Base-by-base conservation (phyloP, 768 basidiomycete species). In the Lepiota venenata region DNA sequence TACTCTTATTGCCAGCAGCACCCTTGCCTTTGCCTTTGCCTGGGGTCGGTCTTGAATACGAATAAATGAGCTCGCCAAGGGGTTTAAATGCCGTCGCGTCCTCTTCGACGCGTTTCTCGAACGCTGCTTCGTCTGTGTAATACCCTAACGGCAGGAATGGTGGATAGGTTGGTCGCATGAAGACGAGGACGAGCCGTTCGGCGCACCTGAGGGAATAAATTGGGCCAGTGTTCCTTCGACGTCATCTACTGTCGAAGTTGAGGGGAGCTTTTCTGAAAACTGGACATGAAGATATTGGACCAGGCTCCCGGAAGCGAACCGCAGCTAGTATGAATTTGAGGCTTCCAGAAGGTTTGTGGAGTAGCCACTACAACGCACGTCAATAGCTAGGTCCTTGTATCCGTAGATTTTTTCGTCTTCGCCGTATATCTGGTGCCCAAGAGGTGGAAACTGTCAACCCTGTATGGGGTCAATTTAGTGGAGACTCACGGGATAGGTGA, bases 391-490 rank as follows among this genome's bases (percentile, higher is more conserved):
- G 63, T 87, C 87, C 57, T 84, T 80, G 71, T 97, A 98, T 2
- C 96, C 96, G 66, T 96, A 98, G 52, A 98, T 87, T 72, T 87
- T 94, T 72, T 99, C 94, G 50, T 96, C 90, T 63, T 98, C 93
- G 49, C 96, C 96, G 65, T 85, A 98, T 63, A 99, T 94, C 91
- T 93, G 55, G 16, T 49, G 15, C 21, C 16, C n/a, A 48, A 5
- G n/a, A 29, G 39, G 36, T 43, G 21, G 15, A 39, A 27, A 16
- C 15, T 32, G 10, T 32, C 32, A 32, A 44, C 4, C 36, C 15
- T 8, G 22, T 15, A 25, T 25, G 41, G 9, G 43, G 3, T 15
- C 7, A 25, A 25, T 25, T 40, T 25, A 9, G 32, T 29, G 25
- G n/a, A 14, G 16, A 66, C 85, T 49, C 62, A 92, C 91, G 4